Conservation (phyloP, 1,284 basidiomycete genomes). For the Termitomyces sp. region DNA sequence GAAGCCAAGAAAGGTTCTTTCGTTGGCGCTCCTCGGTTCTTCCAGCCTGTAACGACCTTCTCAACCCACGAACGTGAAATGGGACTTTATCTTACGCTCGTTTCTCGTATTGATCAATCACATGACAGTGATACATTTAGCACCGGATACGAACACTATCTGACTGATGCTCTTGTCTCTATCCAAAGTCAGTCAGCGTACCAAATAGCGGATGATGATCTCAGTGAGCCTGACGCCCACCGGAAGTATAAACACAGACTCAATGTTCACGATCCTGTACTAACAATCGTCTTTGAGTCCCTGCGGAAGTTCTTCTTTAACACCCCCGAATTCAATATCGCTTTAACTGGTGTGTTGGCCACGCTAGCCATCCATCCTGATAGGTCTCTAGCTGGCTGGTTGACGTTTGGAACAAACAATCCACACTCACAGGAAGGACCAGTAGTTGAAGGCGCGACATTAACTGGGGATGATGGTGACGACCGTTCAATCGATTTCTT, state of each 20-base stretch:
- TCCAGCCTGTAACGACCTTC: slow-evolving; percentile 65
- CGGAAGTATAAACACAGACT: slow-evolving; percentile 62
- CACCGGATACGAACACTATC: slow-evolving; percentile 82
- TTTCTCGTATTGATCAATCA: slow-evolving; percentile 75
- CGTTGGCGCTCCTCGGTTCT: slow-evolving; percentile 35
- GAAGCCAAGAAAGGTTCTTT: slow-evolving; percentile 9
- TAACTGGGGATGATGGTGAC: slow-evolving; percentile 51
- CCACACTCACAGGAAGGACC: slow-evolving; percentile 18
- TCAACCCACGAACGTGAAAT: slow-evolving; percentile 79
- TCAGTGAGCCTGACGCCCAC: slow-evolving; percentile 34
- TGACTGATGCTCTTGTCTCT: slow-evolving; percentile 70
- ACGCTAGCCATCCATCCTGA: slow-evolving; percentile 79
- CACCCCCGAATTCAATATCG: slow-evolving; percentile 82
- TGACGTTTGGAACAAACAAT: slow-evolving; percentile 60
- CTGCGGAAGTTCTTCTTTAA: slow-evolving; percentile 81
- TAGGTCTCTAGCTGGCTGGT: slow-evolving; percentile 84
- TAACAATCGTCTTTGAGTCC: slow-evolving; percentile 67
- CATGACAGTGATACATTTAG: slow-evolving; percentile 73
- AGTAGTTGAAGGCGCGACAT: slow-evolving; percentile 19
- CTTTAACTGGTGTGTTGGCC: slow-evolving; percentile 78
- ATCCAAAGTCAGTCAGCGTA: slow-evolving; percentile 65
- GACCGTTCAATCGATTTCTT: slow-evolving; percentile 75
- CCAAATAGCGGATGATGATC: slow-evolving; percentile 35
- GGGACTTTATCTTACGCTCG: slow-evolving; percentile 74
- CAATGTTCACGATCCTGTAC: slow-evolving; percentile 74